phyloP scores from a whole-genome alignment of 306 rosid species.

The Quercus bicolor region DNA sequence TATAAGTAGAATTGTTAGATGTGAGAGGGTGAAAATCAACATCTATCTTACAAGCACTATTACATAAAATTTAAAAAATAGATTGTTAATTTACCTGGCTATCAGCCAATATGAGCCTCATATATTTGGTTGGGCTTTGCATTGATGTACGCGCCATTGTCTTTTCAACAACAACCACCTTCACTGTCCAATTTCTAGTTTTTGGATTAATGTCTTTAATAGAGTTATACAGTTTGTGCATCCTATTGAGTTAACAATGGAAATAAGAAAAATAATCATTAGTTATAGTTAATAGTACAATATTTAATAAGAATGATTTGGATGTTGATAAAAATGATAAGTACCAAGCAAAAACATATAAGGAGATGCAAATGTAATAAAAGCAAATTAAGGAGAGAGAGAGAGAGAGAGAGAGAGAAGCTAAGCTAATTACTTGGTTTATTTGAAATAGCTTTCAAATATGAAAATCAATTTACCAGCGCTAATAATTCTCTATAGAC shows the following conservation, averaged over 20 bases:
- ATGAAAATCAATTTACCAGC: too few relatives aligned
- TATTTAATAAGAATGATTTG: too few relatives aligned
- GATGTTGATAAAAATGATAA: too few relatives aligned
- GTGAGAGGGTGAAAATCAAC: too few relatives aligned
- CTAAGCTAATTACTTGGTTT: neutral
- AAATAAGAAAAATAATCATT: too few relatives aligned
- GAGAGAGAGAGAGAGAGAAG: neutral
- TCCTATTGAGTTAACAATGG: neutral
- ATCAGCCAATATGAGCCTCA: neutral
- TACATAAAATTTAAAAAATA: too few relatives aligned
- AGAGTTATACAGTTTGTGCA: neutral
- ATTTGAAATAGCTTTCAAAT: neutral
- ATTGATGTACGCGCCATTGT: neutral
- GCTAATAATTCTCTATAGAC: neutral
- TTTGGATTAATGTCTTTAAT: neutral
- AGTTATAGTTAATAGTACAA: too few relatives aligned
- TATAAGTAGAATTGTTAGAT: too few relatives aligned
- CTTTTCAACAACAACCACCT: neutral
- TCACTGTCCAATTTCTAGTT: neutral
- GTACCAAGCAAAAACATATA: too few relatives aligned
- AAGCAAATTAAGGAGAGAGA: too few relatives aligned
- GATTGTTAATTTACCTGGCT: neutral
- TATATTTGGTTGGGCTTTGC: neutral
- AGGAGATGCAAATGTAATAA: neutral
- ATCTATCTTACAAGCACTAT: too few relatives aligned